Conservation (phyloP, 495 filamentous ascomycete genomes). For the Penicillium maclennaniae region DNA sequence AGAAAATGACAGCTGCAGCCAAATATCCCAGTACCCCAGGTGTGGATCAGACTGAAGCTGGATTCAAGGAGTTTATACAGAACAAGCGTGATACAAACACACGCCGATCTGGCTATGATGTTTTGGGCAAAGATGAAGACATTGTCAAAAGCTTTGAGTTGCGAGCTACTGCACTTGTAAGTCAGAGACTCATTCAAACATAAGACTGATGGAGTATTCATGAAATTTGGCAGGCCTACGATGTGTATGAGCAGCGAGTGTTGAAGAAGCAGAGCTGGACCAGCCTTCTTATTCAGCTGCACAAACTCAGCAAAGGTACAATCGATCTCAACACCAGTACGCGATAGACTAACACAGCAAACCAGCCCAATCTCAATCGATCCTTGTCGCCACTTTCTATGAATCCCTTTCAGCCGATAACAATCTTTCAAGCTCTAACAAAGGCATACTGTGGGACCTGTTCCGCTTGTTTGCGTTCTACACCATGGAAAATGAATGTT, state of each 20-base stretch:
- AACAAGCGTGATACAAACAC: background rate
- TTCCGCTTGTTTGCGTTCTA: slow-evolving; percentile 44
- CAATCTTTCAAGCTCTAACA: slow-evolving; percentile 21
- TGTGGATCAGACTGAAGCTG: slow-evolving; percentile 20
- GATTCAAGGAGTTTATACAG: slow-evolving; percentile 22
- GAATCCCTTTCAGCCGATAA: slow-evolving; percentile 22
- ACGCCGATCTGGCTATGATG: slow-evolving; percentile 2
- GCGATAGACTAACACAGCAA: background rate
- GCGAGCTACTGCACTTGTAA: slow-evolving; percentile 37
- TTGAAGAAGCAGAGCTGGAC: slow-evolving; percentile 45
- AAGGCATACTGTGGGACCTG: slow-evolving; percentile 28
- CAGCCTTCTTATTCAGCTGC: slow-evolving; percentile 41
- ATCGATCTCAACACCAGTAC: background rate
- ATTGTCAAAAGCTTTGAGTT: slow-evolving; percentile 40
- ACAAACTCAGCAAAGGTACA: slow-evolving; percentile 40
- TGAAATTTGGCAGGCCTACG: slow-evolving; percentile 24
- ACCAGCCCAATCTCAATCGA: slow-evolving; percentile 43
- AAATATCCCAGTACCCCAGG: slow-evolving; percentile 8
- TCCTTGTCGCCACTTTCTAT: slow-evolving; percentile 42
- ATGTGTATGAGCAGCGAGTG: slow-evolving; percentile 40
- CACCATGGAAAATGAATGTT: slow-evolving; percentile 38
- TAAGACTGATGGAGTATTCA: background rate
- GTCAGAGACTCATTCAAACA: background rate
- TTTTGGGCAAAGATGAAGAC: slow-evolving; percentile 28
- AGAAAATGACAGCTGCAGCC: slow-evolving; percentile 41